These are phyloP conservation scores for Leccinum aurantiacum DNA, from an alignment of 768 basidiomycete genomes.

Conservation along the genomic window DNA sequence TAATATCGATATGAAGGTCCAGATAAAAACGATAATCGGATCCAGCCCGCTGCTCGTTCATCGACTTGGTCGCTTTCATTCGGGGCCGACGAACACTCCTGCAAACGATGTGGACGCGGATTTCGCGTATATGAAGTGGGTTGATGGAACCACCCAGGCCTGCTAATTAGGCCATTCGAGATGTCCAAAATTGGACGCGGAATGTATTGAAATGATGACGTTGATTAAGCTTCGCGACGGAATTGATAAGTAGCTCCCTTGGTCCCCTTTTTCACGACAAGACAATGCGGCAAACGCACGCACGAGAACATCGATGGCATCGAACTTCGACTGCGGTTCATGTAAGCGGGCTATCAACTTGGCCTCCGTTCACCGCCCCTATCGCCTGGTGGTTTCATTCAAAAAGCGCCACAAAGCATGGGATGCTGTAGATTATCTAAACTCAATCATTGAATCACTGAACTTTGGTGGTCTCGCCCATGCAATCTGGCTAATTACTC, in stretches of 20 bases:
- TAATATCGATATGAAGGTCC: conserved; percentile 9
- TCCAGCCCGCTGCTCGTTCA: neutral
- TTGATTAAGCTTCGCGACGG: conserved; percentile 19
- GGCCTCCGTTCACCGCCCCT: conserved; percentile 7
- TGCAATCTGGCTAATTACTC: conserved; percentile 11
- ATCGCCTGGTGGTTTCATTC: conserved; percentile 6
- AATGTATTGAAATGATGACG: conserved; percentile 16
- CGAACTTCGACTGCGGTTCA: conserved; percentile 21
- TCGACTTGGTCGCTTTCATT: neutral
- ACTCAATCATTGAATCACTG: conserved; percentile 10
- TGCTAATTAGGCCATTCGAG: neutral
- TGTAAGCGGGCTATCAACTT: conserved; percentile 9
- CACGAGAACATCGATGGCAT: conserved; percentile 11
- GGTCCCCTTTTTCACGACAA: conserved; percentile 10
- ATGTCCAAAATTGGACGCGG: conserved; percentile 3
- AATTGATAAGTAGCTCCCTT: conserved; percentile 12
- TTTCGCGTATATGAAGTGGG: neutral
- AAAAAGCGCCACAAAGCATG: conserved; percentile 10
- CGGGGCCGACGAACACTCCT: neutral
- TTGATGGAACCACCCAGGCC: neutral
- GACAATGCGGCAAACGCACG: conserved; percentile 28
- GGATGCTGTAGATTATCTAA: conserved; percentile 2
- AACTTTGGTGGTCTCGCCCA: conserved; percentile 16
- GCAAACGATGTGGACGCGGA: neutral
- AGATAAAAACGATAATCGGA: conserved; percentile 6